Conservation (phyloP, 139 green algal genomes). For the Choricystis sp. region DNA sequence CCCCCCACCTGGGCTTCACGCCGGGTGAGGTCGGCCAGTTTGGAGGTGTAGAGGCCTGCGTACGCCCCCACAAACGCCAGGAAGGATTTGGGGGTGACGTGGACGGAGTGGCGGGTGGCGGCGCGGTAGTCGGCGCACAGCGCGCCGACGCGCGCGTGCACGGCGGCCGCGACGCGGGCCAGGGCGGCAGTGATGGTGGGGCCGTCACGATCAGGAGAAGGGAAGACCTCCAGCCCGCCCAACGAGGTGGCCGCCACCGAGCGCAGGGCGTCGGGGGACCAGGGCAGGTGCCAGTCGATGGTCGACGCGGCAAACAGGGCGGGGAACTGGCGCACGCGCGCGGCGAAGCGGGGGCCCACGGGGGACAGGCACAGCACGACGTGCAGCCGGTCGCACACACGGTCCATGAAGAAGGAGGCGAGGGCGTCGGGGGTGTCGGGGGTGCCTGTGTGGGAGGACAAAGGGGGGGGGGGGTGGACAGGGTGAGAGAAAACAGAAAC, state of each 20-base stretch:
- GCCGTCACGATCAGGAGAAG: too few species aligned
- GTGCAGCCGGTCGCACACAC: slow-evolving; percentile 80
- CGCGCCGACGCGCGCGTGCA: slow-evolving; percentile 63
- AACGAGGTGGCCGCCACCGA: slow-evolving; percentile 72
- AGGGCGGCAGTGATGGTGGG: slow-evolving; percentile 14
- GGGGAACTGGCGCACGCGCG: slow-evolving; percentile 57
- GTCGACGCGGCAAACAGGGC: slow-evolving; percentile 89
- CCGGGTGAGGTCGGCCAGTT: slow-evolving; percentile 30
- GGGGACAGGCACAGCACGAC: slow-evolving; percentile 85
- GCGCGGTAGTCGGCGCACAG: slow-evolving; percentile 63
- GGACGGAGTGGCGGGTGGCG: slow-evolving; percentile 70
- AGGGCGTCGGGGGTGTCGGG: slow-evolving; percentile 85
- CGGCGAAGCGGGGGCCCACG: slow-evolving; percentile 69
- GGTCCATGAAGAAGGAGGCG: slow-evolving; percentile 77
- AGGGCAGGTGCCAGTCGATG: slow-evolving; percentile 82
- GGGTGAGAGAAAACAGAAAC: too few species aligned
- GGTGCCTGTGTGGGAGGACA: slow-evolving; percentile 11
- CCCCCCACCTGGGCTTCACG: slow-evolving; percentile 45
- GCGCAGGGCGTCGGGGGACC: slow-evolving; percentile 54
- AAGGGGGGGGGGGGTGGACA: too few species aligned
- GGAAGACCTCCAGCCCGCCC: slow-evolving; percentile 10
- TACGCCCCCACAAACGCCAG: slow-evolving; percentile 80
- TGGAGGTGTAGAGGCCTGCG: slow-evolving; percentile 72
- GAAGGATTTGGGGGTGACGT: slow-evolving; percentile 89
- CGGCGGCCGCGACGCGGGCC: slow-evolving; percentile 69